Conservation (phyloP, 2,329 filamentous ascomycete species). For the Xylariaceae sp. region DNA sequence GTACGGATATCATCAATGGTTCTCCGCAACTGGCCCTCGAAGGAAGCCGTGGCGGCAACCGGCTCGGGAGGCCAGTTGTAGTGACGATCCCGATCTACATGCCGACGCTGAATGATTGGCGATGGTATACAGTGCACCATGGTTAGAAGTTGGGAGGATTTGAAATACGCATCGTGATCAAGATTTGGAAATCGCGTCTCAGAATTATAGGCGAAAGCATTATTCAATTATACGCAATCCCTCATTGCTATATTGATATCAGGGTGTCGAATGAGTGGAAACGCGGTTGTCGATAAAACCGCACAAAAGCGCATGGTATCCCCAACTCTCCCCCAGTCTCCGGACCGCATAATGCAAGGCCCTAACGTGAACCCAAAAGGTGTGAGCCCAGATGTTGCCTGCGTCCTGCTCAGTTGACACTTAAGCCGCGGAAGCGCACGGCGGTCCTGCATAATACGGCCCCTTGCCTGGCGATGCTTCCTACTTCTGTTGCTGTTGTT, state of each 20-base stretch:
- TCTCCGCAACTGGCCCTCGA: no score
- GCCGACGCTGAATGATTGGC: no score
- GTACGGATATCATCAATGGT: no score
- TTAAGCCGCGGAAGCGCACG: background rate
- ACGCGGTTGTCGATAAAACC: background rate
- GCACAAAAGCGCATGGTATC: no score
- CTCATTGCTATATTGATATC: background rate
- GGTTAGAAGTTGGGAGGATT: no score
- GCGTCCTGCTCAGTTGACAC: background rate
- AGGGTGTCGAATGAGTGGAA: background rate
- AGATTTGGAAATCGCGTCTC: no score
- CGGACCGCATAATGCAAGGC: background rate
- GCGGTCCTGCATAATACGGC: background rate
- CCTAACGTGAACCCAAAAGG: background rate
- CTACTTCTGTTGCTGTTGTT: conserved; percentile 8
- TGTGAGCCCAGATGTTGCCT: background rate
- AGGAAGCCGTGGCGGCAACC: no score
- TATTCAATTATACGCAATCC: background rate
- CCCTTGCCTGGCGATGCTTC: background rate
- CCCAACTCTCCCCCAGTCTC: background rate
- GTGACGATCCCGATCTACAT: no score
- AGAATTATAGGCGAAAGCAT: background rate
- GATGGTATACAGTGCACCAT: no score
- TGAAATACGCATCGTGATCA: no score
- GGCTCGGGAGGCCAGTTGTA: no score